Evolutionary conservation across 306 rosid genomes (phyloP).

Genomic region (Pterocarpus santalinus): DNA sequence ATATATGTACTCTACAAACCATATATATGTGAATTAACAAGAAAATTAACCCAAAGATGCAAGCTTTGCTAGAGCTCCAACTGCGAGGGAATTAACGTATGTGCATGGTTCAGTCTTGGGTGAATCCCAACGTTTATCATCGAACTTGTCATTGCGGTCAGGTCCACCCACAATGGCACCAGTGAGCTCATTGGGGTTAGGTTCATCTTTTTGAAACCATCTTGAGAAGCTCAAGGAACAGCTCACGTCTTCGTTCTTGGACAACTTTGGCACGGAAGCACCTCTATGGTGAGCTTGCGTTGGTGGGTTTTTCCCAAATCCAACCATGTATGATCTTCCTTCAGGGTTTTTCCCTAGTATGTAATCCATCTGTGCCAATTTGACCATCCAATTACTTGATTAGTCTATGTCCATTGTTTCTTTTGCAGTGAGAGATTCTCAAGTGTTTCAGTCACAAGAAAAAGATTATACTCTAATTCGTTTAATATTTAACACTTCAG

Average conservation of each 20-base stretch:
- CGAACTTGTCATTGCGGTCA: slow-evolving; percentile 64
- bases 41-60: slow-evolving; percentile 43
- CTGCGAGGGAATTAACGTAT: slow-evolving; percentile 79
- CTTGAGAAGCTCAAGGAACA: slow-evolving; percentile 63
- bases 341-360: slow-evolving; percentile 76
- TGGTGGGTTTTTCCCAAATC: slow-evolving; percentile 78
- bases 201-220: slow-evolving; percentile 61
- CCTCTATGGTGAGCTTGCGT: slow-evolving; percentile 91
- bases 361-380: slow-evolving; percentile 71
- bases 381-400: too few relatives aligned
- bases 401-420: too few relatives aligned
- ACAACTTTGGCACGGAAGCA: slow-evolving; percentile 65
- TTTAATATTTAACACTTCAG: too few relatives aligned
- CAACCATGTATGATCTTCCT: slow-evolving; percentile 87
- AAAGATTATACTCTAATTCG: too few relatives aligned
- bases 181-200: slow-evolving; percentile 84
- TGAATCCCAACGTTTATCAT: slow-evolving; percentile 77
- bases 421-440: too few relatives aligned
- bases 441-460: too few relatives aligned
- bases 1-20: not conserved
- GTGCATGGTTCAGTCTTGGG: slow-evolving; percentile 85
- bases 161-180: slow-evolving; percentile 96
- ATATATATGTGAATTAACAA: too few relatives aligned
- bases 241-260: not conserved
- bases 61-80: slow-evolving; percentile 81